These are phyloP conservation scores for Myxozyma lipomycoides DNA, from an alignment of 805 yeast genomes.

Conservation along the genomic window DNA sequence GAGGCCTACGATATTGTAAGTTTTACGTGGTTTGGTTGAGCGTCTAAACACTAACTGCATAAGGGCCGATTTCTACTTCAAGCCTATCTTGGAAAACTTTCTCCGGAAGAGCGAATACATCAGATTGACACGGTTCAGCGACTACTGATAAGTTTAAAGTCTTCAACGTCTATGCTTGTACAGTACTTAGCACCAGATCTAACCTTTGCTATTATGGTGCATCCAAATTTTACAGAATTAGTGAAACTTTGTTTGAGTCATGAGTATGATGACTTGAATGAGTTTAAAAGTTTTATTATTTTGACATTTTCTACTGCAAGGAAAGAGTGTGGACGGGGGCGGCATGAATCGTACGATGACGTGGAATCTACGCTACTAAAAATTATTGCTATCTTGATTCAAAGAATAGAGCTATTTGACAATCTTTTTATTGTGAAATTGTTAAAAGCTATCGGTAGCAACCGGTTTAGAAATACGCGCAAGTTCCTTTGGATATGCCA, in stretches of 20 bases:
- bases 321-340: not conserved
- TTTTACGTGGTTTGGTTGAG: too few species aligned
- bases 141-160: slow-evolving; percentile 5
- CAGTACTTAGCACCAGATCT: slow-evolving; percentile 4
- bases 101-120: slow-evolving; percentile 3
- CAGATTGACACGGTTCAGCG: slow-evolving; percentile 6
- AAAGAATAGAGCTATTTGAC: not conserved
- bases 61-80: slow-evolving; percentile 14
- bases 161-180: slow-evolving; percentile 6
- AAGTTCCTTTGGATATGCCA: not conserved
- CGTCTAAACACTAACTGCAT: not conserved
- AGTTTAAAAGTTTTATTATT: too few species aligned
- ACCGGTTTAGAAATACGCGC: not conserved
- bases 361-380: not conserved
- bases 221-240: slow-evolving; percentile 3
- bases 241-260: not conserved
- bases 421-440: too few species aligned
- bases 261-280: not conserved
- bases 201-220: not conserved
- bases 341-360: not conserved
- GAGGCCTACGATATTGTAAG: slow-evolving; percentile 19
- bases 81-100: slow-evolving; percentile 5
- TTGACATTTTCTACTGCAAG: not conserved
- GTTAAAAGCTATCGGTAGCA: not conserved
- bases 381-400: not conserved